Evolutionary conservation across 768 basidiomycete species (phyloP).

Genomic region (Lactarius deliciosus): DNA sequence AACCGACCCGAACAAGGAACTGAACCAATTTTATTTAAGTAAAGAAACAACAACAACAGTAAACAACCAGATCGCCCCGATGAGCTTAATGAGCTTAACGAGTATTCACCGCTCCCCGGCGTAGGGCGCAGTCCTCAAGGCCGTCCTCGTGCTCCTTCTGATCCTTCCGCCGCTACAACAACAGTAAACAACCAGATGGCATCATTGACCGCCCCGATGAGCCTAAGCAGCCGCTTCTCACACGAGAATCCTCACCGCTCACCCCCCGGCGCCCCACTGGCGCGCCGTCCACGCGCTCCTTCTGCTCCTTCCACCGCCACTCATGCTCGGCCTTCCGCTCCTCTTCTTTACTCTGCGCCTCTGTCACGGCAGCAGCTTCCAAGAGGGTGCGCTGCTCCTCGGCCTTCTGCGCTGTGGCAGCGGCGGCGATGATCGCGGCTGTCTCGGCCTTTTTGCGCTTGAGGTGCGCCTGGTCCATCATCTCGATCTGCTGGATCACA

Average conservation of each 20-base stretch:
- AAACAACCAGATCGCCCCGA: too few relatives aligned
- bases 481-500: background rate
- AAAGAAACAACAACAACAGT: too few relatives aligned
- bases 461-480: slow-evolving; percentile 22
- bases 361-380: slow-evolving; percentile 32
- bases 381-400: slow-evolving; percentile 29
- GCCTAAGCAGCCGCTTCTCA: slow-evolving; percentile 81
- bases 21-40: too few relatives aligned
- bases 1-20: too few relatives aligned
- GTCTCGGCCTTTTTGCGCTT: slow-evolving; percentile 34
- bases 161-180: too few relatives aligned
- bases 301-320: slow-evolving; percentile 23
- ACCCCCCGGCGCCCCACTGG: too few relatives aligned
- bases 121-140: too few relatives aligned
- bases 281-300: slow-evolving; percentile 35
- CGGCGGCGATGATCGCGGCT: slow-evolving; percentile 45
- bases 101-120: too few relatives aligned
- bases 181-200: too few relatives aligned
- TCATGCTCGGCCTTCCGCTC: slow-evolving; percentile 34
- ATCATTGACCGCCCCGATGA: too few relatives aligned
- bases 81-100: too few relatives aligned
- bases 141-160: too few relatives aligned
- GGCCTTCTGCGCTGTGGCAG: slow-evolving; percentile 35
- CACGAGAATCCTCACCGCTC: slow-evolving; percentile 55
- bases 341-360: slow-evolving; percentile 25